These are phyloP conservation scores for Tritrichomonas foetus DNA, from an alignment of 208 protist genomes.

Conservation along the genomic window DNA sequence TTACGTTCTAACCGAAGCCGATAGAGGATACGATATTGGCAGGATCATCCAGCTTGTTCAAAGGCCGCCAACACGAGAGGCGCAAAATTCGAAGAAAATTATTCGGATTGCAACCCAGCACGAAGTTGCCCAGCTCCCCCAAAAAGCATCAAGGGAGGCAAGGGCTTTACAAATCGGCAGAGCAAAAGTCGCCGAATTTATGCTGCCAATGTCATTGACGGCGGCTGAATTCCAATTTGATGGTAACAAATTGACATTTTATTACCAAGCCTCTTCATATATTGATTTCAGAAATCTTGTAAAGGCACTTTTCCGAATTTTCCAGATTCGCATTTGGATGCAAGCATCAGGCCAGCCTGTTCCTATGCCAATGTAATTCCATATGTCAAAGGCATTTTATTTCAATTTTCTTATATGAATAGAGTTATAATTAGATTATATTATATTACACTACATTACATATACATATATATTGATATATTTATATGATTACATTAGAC, in stretches of 20 bases:
- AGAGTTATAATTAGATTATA: too few relatives aligned
- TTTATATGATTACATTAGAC: too few relatives aligned
- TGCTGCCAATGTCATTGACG: neutral
- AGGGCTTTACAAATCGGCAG: neutral
- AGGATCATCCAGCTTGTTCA: neutral
- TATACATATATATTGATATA: too few relatives aligned
- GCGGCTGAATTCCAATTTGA: neutral
- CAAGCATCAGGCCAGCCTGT: too few relatives aligned
- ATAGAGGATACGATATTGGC: constrained; percentile 26
- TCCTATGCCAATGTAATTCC: too few relatives aligned
- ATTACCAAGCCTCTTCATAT: neutral
- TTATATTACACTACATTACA: too few relatives aligned
- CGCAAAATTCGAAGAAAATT: neutral
- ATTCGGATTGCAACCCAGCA: neutral
- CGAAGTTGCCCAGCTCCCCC: neutral
- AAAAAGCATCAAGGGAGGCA: neutral
- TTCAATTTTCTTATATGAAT: too few relatives aligned
- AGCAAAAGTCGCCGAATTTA: neutral
- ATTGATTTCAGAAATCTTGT: constrained; percentile 37
- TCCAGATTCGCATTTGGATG: constrained; percentile 35
- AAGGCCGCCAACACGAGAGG: neutral
- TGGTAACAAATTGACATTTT: constrained; percentile 18
- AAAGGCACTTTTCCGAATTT: neutral
- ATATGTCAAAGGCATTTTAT: too few relatives aligned
- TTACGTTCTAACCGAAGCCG: constrained; percentile 26